A percentile compares a stretch with the other conserved stretches of the same genome.
These are phyloP conservation scores for Gryganskiella cystojenkinii DNA, from an alignment of 192 early-diverging fungal species.

Conservation along the genomic window DNA sequence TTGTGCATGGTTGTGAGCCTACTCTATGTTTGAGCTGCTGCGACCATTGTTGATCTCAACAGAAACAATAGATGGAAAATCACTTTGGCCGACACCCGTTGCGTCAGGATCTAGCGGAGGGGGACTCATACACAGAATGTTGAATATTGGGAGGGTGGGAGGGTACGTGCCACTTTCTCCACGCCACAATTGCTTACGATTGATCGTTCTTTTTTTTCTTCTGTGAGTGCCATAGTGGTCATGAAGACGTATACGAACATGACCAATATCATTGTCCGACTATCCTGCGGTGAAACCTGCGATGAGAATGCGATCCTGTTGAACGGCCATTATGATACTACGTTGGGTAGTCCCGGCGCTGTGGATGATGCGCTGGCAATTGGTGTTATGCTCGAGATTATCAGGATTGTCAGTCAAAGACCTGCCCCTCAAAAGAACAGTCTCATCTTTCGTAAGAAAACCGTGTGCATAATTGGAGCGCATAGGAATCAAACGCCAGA, in stretches of 20 bases:
- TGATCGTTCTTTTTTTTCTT: background rate
- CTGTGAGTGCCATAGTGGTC: slow-evolving; percentile 42
- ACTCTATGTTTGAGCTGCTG: no score
- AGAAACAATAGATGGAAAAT: no score
- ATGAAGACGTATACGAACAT: slow-evolving; percentile 75
- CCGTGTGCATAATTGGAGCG: no score
- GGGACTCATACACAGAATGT: no score
- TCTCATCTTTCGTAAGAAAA: slow-evolving; percentile 59
- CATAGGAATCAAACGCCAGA: background rate
- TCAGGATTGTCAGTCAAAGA: slow-evolving; percentile 57
- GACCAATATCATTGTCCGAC: slow-evolving; percentile 73
- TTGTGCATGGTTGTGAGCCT: no score
- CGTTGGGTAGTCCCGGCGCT: slow-evolving; percentile 64
- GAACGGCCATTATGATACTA: slow-evolving; percentile 77
- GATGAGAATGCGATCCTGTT: slow-evolving; percentile 71
- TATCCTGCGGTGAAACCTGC: slow-evolving; percentile 75
- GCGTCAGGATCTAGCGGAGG: no score
- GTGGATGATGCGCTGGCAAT: slow-evolving; percentile 73
- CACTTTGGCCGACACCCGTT: no score
- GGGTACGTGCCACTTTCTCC: no score
- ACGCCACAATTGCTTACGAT: no score
- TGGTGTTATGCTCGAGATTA: slow-evolving; percentile 76
- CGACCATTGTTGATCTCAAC: no score
- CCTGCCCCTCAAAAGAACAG: slow-evolving; percentile 56
- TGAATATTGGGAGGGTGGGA: no score